A percentile compares a stretch with the other conserved stretches of the same genome.
Evolutionary conservation across 2,329 filamentous ascomycete genomes (phyloP).

Genomic region (Penicillium sp.): DNA sequence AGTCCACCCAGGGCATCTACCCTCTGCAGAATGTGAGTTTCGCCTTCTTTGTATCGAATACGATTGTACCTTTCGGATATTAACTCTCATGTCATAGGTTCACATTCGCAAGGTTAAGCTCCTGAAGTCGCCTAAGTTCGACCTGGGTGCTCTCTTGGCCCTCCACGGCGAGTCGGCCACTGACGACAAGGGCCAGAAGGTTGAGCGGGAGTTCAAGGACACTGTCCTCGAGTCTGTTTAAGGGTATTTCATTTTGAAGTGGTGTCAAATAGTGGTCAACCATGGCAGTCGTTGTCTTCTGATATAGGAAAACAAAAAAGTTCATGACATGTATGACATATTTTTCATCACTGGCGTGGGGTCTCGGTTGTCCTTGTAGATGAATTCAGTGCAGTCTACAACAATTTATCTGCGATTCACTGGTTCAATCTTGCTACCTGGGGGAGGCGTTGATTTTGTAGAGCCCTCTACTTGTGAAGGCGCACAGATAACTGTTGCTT

Average conservation of each 20-base stretch:
- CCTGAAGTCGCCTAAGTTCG: conserved; percentile 97
- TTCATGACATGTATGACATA: conserved; percentile 26
- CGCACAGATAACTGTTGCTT: too few species aligned
- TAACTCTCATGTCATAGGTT: conserved; percentile 54
- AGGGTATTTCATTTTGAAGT: conserved; percentile 60
- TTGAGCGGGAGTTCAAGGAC: conserved; percentile 99
- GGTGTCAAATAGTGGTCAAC: conserved; percentile 73
- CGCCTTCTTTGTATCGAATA: background rate
- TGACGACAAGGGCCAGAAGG: conserved; percentile 97
- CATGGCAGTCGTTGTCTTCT: conserved; percentile 25
- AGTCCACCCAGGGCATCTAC: conserved; percentile 98
- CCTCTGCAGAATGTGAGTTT: conserved; percentile 89
- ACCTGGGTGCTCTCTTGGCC: conserved; percentile 90
- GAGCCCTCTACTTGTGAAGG: too few species aligned
- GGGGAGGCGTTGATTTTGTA: too few species aligned
- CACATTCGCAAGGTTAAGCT: conserved; percentile 99
- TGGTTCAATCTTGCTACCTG: background rate
- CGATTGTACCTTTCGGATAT: background rate
- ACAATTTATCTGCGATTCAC: background rate
- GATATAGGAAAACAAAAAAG: conserved; percentile 26
- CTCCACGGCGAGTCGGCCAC: conserved; percentile 96
- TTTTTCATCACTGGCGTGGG: conserved; percentile 10
- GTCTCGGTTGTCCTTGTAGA: conserved; percentile 2
- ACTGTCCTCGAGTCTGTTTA: conserved; percentile 89
- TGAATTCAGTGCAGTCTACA: conserved; percentile 6